Base-by-base conservation (phyloP, 495 filamentous ascomycete genomes). In the Amniculicola lignicola region DNA sequence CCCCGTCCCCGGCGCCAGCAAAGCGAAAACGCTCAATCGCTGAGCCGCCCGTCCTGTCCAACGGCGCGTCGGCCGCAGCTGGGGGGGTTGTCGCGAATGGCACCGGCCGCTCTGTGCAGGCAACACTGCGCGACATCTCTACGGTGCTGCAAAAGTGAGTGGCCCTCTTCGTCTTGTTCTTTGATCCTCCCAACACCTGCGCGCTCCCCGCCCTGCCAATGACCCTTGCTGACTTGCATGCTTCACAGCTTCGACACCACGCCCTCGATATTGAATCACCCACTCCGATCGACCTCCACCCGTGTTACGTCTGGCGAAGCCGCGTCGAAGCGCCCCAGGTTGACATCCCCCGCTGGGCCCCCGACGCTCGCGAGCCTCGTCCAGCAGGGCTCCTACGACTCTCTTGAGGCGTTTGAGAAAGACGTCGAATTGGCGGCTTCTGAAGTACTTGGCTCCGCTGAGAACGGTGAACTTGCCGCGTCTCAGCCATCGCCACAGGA, bases 221-320 rank as follows among this genome's bases (percentile, higher is more conserved):
- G 11, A 14, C 38, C 15, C 29, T 4, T 40, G 22, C 49, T 62
- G 24, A 65, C 52, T 6, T 29, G 21, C 6, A 36, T 45, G 35
- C 18, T 12, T 43, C 6, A 29, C 45, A 70, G 68, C 50, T 57
- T 64, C 44, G 70, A 73, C 53, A 69, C 67, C 23, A 33, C 48
- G 4, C 70, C 69, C 3, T 72, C 69, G 2, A 67, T 72, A 46
- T 61, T 73, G 2, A 36, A 63, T 15, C 54, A 53, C 23, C 43
- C 64, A 27, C 23, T 62, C 12, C 35, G 29, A n/a, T 56, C 50
- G 15, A 42, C 22, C 5, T 16, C 36, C 14, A 3, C 42, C 22
- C 55, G 57, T 28, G 44, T 57, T 31, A 14, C 39, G 11, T 52
- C 59, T 6, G 57, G 58, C 33, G 67, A 70, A 49, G 66, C 67